Evolutionary conservation across 345 rosid species (phyloP).

Genomic region (Ceriops zippeliana): DNA sequence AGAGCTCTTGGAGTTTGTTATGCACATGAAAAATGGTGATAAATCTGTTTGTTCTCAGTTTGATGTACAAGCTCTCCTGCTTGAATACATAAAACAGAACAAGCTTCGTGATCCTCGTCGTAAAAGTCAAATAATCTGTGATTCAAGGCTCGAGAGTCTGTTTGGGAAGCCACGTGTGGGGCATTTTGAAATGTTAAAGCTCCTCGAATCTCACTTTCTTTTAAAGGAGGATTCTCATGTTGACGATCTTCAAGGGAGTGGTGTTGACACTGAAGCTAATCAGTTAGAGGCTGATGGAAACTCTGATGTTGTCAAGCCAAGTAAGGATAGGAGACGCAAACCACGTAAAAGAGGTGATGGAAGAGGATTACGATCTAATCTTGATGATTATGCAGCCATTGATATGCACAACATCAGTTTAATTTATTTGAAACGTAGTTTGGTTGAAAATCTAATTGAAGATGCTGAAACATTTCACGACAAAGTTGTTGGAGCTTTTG

Average conservation of each 20-base stretch:
- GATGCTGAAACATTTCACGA: conserved; percentile 73
- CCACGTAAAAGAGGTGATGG: conserved; percentile 64
- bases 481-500: conserved; percentile 86
- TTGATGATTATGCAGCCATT: conserved; percentile 93
- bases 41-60: conserved; percentile 67
- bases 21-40: conserved; percentile 91
- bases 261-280: conserved; percentile 64
- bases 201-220: conserved; percentile 88
- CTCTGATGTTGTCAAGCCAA: conserved; percentile 53
- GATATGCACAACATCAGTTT: conserved; percentile 83
- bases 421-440: conserved; percentile 79
- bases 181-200: conserved; percentile 97
- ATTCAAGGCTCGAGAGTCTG: conserved; percentile 75
- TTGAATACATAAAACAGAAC: conserved; percentile 84
- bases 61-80: conserved; percentile 77
- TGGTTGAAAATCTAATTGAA: conserved; percentile 80
- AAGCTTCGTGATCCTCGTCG: conserved; percentile 96
- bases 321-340: conserved; percentile 76
- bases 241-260: conserved; percentile 65
- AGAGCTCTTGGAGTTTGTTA: conserved; percentile 88
- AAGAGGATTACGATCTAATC: conserved; percentile 74
- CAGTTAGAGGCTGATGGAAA: conserved; percentile 68
- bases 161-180: conserved; percentile 96
- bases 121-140: conserved; percentile 93
- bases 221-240: conserved; percentile 64